Base-by-base conservation (phyloP, 495 filamentous ascomycete genomes). In the Xylaria palmicola region DNA sequence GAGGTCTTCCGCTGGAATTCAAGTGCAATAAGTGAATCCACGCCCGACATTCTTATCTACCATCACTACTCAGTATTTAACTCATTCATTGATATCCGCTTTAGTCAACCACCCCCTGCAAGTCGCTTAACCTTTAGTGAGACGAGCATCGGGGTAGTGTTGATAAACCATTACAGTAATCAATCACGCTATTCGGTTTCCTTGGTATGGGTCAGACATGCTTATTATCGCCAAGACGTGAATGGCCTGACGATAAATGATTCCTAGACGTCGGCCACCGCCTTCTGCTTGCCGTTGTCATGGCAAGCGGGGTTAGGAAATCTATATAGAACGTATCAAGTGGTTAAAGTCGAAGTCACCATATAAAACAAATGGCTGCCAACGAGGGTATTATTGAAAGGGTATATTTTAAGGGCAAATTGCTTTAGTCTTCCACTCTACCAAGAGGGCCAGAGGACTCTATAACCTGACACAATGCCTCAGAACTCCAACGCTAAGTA, bases 401-500 rank as follows among this genome's bases (percentile, higher is more conserved):
- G 55, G 30, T 57, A 57, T 56, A 56, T 57, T 37, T 43, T 24
- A 10, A 30, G 32, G 27, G 53, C 37, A 24, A 57, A 48, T 57
- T 57, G 55, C 55, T 57, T 17, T 43, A 26, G 41, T 30, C 30
- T 48, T n/a, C 4, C 36, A 20, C 37, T 37, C 30, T 47, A 57
- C 13, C 13, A 37, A n/a, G 13, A 19, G 39, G 6, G 15, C 41
- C 41, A 8, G n/a, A 45, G n/a, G 40, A 45, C 36, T 19, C 45
- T 36, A 32, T 26, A 45, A 56, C 32, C 19, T 44, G 37, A 34
- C 12, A 45, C 30, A 9, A 56, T 29, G 53, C 53, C 55, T 29
- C 24, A 41, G 8, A 59, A 59, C 56, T 59, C 56, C 56, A 32
- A 59, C 56, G 56, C 56, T 59, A 48, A 50, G 0, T 55, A 9